Base-by-base conservation (phyloP, 1,284 basidiomycete genomes). In the Wallemia ichthyophaga region DNA sequence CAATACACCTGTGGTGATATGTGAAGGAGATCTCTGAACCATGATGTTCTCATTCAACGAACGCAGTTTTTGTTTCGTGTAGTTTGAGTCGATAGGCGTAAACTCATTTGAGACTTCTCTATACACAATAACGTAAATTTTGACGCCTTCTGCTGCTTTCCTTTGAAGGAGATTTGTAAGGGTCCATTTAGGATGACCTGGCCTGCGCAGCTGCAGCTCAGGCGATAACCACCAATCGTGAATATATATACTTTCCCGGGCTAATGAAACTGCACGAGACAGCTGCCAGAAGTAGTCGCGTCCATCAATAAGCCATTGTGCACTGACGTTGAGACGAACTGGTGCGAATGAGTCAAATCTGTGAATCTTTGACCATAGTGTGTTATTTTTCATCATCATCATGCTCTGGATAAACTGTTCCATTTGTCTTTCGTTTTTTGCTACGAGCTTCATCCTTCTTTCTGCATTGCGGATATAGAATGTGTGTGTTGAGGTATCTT, bases 261-360 rank as follows among this genome's bases (percentile, higher is more conserved):
- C 92, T 64, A 94, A 77, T 58, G 85, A 74, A 59, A 98, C 83
- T 0, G 94, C 92, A 57, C 87, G 78, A 27, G 86, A 88, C n/a
- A 98, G 72, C 67, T 92, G 92, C 91, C 89, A 95, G 71, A 87
- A 91, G 67, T 95, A 95, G 68, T 95, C 89, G 19, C 89, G 80
- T 82, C 92, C 94, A 70, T 99, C 94, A n/a, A 96, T 89, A 1
- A 98, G 79, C 94, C 94, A 98, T 66, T 96, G 92, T 0, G 89
- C 85, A 32, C 86, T 83, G 1, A 91, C 91, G 66, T 96, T 91
- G 65, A 86, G 71, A 19, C 92, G 78, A 61, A 95, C 84, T 0
- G 94, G 94, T 1, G 92, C 83, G 70, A 94, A 98, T 64, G 86
- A 92, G 62, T 82, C 85, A 68, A 95, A 96, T 25, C 89, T 74